Evolutionary conservation across 2,329 filamentous ascomycete species (phyloP), one percentile per base, ranked within the genome.

Genomic region (Cryoendolithus antarcticus): DNA sequence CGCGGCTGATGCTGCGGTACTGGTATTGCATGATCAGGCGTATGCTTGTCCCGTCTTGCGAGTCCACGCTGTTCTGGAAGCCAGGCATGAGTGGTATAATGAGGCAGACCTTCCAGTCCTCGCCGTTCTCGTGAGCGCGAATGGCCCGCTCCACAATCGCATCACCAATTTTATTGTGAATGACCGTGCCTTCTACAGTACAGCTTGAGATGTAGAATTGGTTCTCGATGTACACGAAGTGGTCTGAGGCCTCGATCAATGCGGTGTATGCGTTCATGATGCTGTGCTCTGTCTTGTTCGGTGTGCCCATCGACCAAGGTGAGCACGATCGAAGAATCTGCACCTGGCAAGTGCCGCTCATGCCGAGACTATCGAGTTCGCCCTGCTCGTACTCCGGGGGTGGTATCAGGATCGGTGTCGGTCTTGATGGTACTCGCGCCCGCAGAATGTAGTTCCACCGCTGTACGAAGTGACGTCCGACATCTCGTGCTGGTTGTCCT

Each of bases 151-250:
- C 83, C 6, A 96, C 89, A 27, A 98, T 69, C 3, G 91, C 89
- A 62, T 96, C 89, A 37, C 89, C 89, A 49, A 98, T 95, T 48
- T 80, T 78, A 60, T 98, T 98, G 58, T 86, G 75, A 46, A 98
- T 91, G 56, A 80, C 85, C 9, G 82, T 84, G 38, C 82, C 83
- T 51, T 94, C 78, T 4, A 88, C 86, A 54, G 91, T 82, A 37
- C 84, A 91, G 49, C 85, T 93, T 29, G 85, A 93, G 59, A 98
- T 83, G 66, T 93, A 98, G 63, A 96, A 98, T 56, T 98, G 91
- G 57, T 98, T 98, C 59, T 98, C 91, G 48, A 98, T 94, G 62
- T 98, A 96, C 37, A 96, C 84, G 54, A 95, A 94, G 59, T 96
- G 91, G 33, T 98, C 86, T 2, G 86, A 95, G 47, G 91, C 82